A percentile compares a stretch with the other conserved stretches of the same genome.
phyloP scores from a whole-genome alignment of 306 rosid species.

The Citrullus amarus region DNA sequence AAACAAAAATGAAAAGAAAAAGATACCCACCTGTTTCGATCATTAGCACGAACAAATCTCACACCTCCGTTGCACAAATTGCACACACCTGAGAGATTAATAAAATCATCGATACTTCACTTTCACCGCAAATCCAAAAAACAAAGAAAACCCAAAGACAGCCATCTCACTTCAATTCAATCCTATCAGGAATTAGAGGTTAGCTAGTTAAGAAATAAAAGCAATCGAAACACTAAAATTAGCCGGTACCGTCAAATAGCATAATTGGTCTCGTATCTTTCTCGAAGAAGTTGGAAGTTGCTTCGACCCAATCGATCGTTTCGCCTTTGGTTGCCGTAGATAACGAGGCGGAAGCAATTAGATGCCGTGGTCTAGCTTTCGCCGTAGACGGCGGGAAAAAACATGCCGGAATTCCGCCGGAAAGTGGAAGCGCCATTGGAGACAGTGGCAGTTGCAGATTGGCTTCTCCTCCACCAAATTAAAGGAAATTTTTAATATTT shows the following conservation, averaged over 20 bases:
- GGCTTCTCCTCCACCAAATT: not conserved
- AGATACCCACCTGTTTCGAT: constrained; percentile 44
- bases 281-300: constrained; percentile 65
- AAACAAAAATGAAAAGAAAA: not conserved
- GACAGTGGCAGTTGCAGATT: not conserved
- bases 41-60: constrained; percentile 69
- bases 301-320: constrained; percentile 41
- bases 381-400: constrained; percentile 15
- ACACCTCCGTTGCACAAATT: constrained; percentile 95
- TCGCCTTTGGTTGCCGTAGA: constrained; percentile 28
- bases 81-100: constrained; percentile 52
- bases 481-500: not conserved
- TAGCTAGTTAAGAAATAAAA: not conserved
- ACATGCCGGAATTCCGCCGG: constrained; percentile 15
- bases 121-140: not conserved
- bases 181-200: not conserved
- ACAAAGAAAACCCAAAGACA: not conserved
- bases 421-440: constrained; percentile 47
- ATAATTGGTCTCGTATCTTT: constrained; percentile 78
- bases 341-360: constrained; percentile 29
- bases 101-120: not conserved
- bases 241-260: constrained; percentile 66
- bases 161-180: not conserved
- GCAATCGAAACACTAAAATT: not conserved
- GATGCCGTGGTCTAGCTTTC: constrained; percentile 12